Base-by-base conservation (phyloP, 192 early-diverging fungal species). In the Backusella sp. region DNA sequence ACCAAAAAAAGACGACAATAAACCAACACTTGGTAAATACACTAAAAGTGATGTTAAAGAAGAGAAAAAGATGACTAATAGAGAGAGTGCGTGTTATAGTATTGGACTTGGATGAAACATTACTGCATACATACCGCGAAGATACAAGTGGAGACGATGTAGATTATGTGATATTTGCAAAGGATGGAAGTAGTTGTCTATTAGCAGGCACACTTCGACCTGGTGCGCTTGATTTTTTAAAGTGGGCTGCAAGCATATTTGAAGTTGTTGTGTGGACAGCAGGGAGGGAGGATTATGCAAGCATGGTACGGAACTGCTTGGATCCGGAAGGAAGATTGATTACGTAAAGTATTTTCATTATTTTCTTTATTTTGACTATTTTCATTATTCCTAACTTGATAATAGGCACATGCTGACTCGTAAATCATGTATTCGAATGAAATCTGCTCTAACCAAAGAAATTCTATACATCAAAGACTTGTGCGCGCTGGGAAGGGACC, bases 211-310 rank as follows among this genome's bases (percentile, higher is more conserved):
- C 66, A 6, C 39, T 82, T 32, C 77, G 81, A 7, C 81, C 81
- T 0, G 81, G 81, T 62, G 81, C 76, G 17, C 62, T 68, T 15
- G 68, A 76, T 14, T 82, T 82, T 42, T 49, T 82, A 34, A 67
- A 68, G 41, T 82, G 81, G 81, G 81, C 81, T 1, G 70, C 81
- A 1, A 70, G 46, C 28, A 69, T 75, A 12, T 82, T 82, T 46
- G 81, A 82, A 73, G 77, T 82, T 1, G 81, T 82, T 32, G 81
- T 82, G 2, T 82, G 81, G 81, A 82, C 81, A 44, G 81, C 81
- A 0, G 81, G 81, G 7, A 68, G 68, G 41, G 77, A 78, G n/a
- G 76, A 73, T 69, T 82, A 82, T 73, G 81, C 81, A 36, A 53
- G 42, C 2, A 75, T 73, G 46, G 77, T 75, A 30, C 52, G 77